Evolutionary conservation across 2,329 filamentous ascomycete genomes (phyloP).

Genomic region (Colletotrichum sidae): DNA sequence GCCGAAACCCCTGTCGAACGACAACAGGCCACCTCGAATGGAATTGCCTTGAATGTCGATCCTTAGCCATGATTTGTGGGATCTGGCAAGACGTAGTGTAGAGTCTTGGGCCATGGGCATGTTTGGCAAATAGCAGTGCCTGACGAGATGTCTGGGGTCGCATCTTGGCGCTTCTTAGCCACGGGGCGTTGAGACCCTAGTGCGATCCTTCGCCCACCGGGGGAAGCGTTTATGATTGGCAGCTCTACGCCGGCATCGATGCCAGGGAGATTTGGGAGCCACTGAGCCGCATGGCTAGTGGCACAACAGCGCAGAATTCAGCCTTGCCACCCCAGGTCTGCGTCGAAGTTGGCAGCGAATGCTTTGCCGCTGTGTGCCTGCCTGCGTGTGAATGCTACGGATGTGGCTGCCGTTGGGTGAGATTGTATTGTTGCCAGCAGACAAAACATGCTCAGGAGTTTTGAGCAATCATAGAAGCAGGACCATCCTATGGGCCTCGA

Average conservation of each 20-base stretch:
- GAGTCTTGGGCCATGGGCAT: not conserved
- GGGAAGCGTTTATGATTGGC: constrained; percentile 17
- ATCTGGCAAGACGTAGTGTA: not conserved
- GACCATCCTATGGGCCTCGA: too few relatives aligned
- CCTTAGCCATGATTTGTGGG: constrained; percentile 16
- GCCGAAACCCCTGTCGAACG: not conserved
- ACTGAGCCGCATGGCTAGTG: constrained; percentile 9
- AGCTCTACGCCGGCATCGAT: not conserved
- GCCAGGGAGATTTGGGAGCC: constrained; percentile 17
- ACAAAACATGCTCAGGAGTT: not conserved
- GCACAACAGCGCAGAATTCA: constrained; percentile 1
- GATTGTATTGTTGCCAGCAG: not conserved
- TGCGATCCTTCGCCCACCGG: constrained; percentile 21
- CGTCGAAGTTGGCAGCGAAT: not conserved
- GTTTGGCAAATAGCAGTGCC: constrained; percentile 2
- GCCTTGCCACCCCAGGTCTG: constrained; percentile 24
- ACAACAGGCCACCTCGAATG: constrained; percentile 12
- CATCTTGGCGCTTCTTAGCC: constrained; percentile 22
- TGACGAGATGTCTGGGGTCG: not conserved
- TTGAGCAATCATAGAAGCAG: not conserved
- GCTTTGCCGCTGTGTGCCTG: not conserved
- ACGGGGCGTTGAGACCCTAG: constrained; percentile 26
- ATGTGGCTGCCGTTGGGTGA: not conserved
- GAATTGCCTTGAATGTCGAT: constrained; percentile 19
- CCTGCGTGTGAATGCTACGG: not conserved